These are phyloP conservation scores for Penicillium steckii DNA, from an alignment of 495 filamentous ascomycete species.

Conservation along the genomic window DNA sequence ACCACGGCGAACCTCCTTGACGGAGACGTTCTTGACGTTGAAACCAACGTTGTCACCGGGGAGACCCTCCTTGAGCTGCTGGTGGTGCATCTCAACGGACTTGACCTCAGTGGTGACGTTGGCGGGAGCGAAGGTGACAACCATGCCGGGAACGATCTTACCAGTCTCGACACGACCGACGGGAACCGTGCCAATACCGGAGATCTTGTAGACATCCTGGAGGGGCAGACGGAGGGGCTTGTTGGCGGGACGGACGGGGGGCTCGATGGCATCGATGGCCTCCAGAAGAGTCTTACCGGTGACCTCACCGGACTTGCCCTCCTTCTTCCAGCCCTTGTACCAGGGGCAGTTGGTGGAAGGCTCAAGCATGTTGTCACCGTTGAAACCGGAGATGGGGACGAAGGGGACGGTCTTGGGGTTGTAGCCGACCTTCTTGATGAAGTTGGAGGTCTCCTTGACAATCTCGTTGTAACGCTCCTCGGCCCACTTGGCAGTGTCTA, in stretches of 20 bases:
- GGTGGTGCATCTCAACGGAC: slow-evolving; percentile 99
- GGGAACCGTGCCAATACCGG: slow-evolving; percentile 98
- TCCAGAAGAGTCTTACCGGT: slow-evolving; percentile 98
- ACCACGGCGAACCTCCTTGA: slow-evolving; percentile 99
- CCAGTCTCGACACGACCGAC: slow-evolving; percentile 99
- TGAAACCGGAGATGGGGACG: slow-evolving; percentile 99
- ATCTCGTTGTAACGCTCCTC: slow-evolving; percentile 97
- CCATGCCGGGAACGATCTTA: slow-evolving; percentile 96
- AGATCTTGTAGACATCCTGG: slow-evolving; percentile 99
- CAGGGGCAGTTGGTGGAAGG: slow-evolving; percentile 91
- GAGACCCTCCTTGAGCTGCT: slow-evolving; percentile 93
- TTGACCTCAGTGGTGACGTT: slow-evolving; percentile 99
- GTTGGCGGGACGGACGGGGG: slow-evolving; percentile 77
- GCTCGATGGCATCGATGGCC: slow-evolving; percentile 96
- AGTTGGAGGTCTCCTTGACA: slow-evolving; percentile 99
- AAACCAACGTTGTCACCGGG: slow-evolving; percentile 99
- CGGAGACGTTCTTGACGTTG: slow-evolving; percentile 99
- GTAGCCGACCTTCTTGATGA: slow-evolving; percentile 99
- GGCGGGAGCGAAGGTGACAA: slow-evolving; percentile 83
- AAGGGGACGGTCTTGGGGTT: slow-evolving; percentile 98
- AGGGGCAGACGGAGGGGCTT: slow-evolving; percentile 99
- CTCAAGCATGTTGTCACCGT: slow-evolving; percentile 99
- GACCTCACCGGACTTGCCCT: slow-evolving; percentile 87
- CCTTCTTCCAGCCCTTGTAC: slow-evolving; percentile 99
- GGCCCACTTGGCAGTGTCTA: slow-evolving; percentile 98